Percentiles rank a stretch among this genome's conserved stretches.
phyloP scores from a whole-genome alignment of 2,329 filamentous ascomycete genomes.

The Chrysoporthe puriensis region DNA sequence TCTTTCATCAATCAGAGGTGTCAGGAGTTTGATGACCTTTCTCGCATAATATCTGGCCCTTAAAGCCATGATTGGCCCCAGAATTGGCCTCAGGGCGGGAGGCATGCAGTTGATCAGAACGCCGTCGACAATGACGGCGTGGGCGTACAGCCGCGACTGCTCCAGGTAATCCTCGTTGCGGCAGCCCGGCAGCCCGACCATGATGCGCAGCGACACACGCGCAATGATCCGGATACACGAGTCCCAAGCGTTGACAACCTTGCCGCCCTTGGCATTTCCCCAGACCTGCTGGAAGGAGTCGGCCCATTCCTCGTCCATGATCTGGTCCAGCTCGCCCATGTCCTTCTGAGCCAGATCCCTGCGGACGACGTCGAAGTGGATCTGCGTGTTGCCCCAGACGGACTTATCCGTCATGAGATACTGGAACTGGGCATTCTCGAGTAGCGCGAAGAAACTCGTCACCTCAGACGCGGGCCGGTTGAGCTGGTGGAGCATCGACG shows the following conservation, averaged over 20 bases:
- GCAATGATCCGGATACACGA: not conserved
- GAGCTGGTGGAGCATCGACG: constrained; percentile 7
- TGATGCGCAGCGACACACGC: not conserved
- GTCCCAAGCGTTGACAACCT: not conserved
- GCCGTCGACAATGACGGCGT: not conserved
- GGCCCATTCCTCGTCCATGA: not conserved
- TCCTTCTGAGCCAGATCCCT: constrained; percentile 6
- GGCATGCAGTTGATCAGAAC: not conserved
- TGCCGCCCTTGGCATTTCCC: not conserved
- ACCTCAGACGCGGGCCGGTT: constrained; percentile 5
- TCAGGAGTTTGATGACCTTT: not conserved
- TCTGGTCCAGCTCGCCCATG: not conserved
- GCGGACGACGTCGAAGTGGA: constrained; percentile 25
- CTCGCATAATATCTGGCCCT: not conserved
- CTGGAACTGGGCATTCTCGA: not conserved
- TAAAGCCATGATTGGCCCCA: not conserved
- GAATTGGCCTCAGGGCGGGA: not conserved
- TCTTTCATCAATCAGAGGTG: not conserved
- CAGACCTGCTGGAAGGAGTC: too few relatives aligned
- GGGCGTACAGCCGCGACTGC: not conserved
- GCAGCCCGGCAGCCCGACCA: not conserved
- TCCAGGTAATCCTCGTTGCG: not conserved
- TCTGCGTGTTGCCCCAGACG: constrained; percentile 7
- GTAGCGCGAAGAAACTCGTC: not conserved
- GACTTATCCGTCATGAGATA: constrained; percentile 8